These are phyloP conservation scores for Ceratobasidium sp. DNA, from an alignment of 1,284 basidiomycete genomes.

Conservation along the genomic window DNA sequence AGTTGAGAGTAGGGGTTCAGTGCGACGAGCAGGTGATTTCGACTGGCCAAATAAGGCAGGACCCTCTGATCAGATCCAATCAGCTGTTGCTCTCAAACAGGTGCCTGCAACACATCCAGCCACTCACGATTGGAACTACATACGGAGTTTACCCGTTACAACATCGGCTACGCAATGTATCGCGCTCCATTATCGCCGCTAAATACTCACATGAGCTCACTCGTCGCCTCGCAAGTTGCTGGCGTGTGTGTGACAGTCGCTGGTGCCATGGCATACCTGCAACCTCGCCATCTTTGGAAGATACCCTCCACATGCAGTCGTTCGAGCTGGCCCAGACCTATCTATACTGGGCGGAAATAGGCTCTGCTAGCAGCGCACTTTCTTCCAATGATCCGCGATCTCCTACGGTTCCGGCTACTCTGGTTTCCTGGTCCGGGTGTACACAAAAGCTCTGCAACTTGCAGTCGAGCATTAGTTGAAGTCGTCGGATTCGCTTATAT, in stretches of 20 bases:
- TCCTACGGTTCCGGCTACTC: constrained; percentile 31
- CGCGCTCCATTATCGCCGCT: constrained; percentile 21
- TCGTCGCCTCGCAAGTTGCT: not conserved
- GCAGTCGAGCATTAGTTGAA: not conserved
- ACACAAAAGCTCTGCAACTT: not conserved
- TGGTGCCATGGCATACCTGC: not conserved
- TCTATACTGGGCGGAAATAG: constrained; percentile 5
- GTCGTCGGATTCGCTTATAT: too few relatives aligned
- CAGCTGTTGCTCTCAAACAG: constrained; percentile 34
- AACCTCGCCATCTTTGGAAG: not conserved
- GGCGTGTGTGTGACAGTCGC: too few relatives aligned
- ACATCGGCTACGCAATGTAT: constrained; percentile 25
- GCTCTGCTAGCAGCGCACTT: not conserved
- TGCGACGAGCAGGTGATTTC: constrained; percentile 27
- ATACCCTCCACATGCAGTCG: not conserved
- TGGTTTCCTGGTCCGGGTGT: constrained; percentile 18
- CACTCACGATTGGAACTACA: constrained; percentile 22
- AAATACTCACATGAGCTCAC: not conserved
- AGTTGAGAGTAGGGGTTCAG: constrained; percentile 24
- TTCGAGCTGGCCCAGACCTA: constrained; percentile 3
- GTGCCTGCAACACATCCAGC: constrained; percentile 33
- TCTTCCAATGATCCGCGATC: constrained; percentile 37
- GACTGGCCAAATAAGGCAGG: constrained; percentile 11
- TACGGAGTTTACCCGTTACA: not conserved
- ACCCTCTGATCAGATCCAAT: constrained; percentile 36